Conservation (phyloP, 306 rosid species). For the Vigna reflexopilosa region DNA sequence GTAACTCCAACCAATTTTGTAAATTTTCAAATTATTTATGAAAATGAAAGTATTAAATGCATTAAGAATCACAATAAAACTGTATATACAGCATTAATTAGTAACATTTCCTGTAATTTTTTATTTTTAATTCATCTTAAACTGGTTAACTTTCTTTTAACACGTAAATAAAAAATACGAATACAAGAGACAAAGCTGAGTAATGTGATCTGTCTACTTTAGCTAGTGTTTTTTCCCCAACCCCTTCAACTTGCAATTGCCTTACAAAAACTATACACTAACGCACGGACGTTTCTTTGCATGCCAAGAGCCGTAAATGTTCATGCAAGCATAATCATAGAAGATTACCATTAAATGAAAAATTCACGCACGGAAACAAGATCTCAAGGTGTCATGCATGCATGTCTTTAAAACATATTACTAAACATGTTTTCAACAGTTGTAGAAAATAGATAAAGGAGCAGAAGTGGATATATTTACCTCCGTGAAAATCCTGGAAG, state of each 20-base stretch:
- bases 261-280: not conserved
- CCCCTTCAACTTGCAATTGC: not conserved
- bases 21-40: not conserved
- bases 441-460: not conserved
- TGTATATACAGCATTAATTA: too few relatives aligned
- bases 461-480: slow-evolving; percentile 37
- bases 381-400: too few relatives aligned
- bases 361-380: too few relatives aligned
- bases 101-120: too few relatives aligned
- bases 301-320: slow-evolving; percentile 1
- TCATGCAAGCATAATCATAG: not conserved
- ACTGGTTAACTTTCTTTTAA: too few relatives aligned
- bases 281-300: not conserved
- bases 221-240: too few relatives aligned
- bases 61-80: not conserved
- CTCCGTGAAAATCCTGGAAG: slow-evolving; percentile 72
- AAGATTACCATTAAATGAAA: not conserved
- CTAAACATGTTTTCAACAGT: not conserved
- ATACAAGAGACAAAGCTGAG: too few relatives aligned
- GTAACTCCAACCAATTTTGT: not conserved
- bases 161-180: too few relatives aligned
- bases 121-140: too few relatives aligned
- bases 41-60: not conserved
- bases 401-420: too few relatives aligned
- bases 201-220: not conserved